These are phyloP conservation scores for Odontarrhena argentea DNA, from an alignment of 345 rosid species.

Conservation along the genomic window DNA sequence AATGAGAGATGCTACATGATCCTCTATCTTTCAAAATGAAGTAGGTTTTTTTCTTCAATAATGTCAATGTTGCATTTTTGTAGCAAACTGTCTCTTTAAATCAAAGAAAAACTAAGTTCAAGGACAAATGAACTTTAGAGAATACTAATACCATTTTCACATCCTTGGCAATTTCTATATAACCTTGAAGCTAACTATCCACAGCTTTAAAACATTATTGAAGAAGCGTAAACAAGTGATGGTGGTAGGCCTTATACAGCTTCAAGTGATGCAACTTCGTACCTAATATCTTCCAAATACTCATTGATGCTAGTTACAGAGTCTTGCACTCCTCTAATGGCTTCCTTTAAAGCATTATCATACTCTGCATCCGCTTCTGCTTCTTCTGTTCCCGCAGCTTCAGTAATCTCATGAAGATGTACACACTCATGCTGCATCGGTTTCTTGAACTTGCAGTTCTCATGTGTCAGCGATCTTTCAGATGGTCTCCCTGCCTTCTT, in stretches of 20 bases:
- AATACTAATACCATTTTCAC: conserved; percentile 12
- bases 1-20: conserved; percentile 19
- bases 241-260: conserved; percentile 29
- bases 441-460: conserved; percentile 67
- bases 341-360: conserved; percentile 83
- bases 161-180: conserved; percentile 5
- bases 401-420: conserved; percentile 87
- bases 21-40: conserved; percentile 1
- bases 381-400: conserved; percentile 82
- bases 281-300: conserved; percentile 74
- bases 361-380: conserved; percentile 87
- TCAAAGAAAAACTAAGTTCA: not conserved
- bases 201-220: not conserved
- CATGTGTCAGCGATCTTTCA: conserved; percentile 70
- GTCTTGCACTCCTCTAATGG: conserved; percentile 85
- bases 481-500: conserved; percentile 89
- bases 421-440: conserved; percentile 77
- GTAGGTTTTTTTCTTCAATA: not conserved
- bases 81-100: not conserved
- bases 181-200: conserved; percentile 16
- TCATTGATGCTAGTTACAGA: conserved; percentile 82
- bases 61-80: not conserved
- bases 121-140: not conserved
- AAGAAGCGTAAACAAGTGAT: not conserved
- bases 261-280: conserved; percentile 77